Evolutionary conservation across 345 rosid genomes (phyloP).

Genomic region (Mallotus nudiflorus): DNA sequence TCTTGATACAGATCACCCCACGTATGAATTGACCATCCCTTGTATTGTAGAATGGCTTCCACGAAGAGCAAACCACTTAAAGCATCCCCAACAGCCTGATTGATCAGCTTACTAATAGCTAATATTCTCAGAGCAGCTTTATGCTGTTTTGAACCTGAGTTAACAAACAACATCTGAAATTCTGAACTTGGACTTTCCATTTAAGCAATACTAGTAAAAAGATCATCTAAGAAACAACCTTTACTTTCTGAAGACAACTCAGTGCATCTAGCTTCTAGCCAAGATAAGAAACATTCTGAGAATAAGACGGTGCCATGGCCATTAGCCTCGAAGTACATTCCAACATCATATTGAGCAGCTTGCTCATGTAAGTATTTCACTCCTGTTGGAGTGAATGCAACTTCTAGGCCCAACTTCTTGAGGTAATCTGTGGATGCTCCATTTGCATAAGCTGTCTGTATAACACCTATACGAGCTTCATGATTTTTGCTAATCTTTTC

Average conservation of each 20-base stretch:
- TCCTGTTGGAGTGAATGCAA: slow-evolving; percentile 75
- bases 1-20: slow-evolving; percentile 86
- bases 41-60: slow-evolving; percentile 73
- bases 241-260: slow-evolving; percentile 45
- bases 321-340: slow-evolving; percentile 96
- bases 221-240: slow-evolving; percentile 38
- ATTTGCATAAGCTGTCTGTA: slow-evolving; percentile 97
- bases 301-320: slow-evolving; percentile 96
- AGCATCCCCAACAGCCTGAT: slow-evolving; percentile 98
- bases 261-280: slow-evolving; percentile 51
- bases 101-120: slow-evolving; percentile 77
- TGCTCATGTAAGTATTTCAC: slow-evolving; percentile 84
- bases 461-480: slow-evolving; percentile 60
- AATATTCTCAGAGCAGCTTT: slow-evolving; percentile 74
- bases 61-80: slow-evolving; percentile 84
- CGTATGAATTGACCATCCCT: slow-evolving; percentile 75
- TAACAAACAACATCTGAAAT: slow-evolving; percentile 1
- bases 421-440: slow-evolving; percentile 87
- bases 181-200: not conserved
- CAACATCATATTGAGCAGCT: slow-evolving; percentile 80
- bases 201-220: slow-evolving; percentile 2
- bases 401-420: slow-evolving; percentile 64
- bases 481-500: slow-evolving; percentile 23
- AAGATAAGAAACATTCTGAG: slow-evolving; percentile 53
- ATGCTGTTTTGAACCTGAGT: slow-evolving; percentile 66